Conservation (phyloP, 257 asterid genomes). For the Coffea canephora region DNA sequence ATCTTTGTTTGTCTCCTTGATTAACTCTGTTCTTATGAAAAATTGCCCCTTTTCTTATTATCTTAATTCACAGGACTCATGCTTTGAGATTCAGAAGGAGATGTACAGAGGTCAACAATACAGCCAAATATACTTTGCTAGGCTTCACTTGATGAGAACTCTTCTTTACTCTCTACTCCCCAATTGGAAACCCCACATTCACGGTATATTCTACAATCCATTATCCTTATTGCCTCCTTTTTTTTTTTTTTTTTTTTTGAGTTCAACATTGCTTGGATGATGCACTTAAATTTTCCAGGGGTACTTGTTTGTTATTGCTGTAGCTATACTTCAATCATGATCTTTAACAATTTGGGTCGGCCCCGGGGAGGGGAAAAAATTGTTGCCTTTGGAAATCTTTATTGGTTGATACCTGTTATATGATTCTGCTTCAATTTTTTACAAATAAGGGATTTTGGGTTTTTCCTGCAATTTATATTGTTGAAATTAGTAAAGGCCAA, state of each 20-base stretch:
- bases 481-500: background rate
- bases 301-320: background rate
- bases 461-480: background rate
- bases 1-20: background rate
- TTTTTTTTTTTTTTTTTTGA: background rate
- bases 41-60: background rate
- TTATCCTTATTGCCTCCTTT: no score
- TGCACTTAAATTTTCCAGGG: background rate
- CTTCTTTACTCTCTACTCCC: constrained; percentile 83
- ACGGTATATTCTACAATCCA: constrained; percentile 43
- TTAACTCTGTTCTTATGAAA: background rate
- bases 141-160: constrained; percentile 88
- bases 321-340: background rate
- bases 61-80: constrained; percentile 51
- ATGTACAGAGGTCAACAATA: constrained; percentile 91
- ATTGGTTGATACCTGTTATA: background rate
- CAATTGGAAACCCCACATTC: constrained; percentile 80
- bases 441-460: background rate
- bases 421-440: background rate
- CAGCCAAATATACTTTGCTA: constrained; percentile 92
- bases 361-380: background rate
- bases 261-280: no score
- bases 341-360: background rate
- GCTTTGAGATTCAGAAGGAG: constrained; percentile 69
- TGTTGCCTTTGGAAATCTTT: background rate